Conservation (phyloP, 75 land plant genomes). For the Pseudotsuga menziesii region DNA sequence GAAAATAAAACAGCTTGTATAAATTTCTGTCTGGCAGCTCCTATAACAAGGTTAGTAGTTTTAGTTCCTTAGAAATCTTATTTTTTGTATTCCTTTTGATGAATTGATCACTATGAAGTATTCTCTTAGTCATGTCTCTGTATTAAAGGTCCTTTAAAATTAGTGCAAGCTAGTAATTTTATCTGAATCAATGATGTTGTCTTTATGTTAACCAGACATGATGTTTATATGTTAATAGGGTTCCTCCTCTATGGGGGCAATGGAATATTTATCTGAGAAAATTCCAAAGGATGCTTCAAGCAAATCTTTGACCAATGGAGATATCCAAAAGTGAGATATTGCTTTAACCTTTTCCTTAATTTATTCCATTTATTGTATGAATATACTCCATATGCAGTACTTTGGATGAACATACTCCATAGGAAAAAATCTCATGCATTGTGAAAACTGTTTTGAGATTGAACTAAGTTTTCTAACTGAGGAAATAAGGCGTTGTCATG, state of each 20-base stretch:
- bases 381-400: no score
- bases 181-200: not conserved
- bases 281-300: constrained; percentile 56
- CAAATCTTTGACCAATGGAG: constrained; percentile 51
- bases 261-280: constrained; percentile 73
- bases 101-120: no score
- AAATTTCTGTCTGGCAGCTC: constrained; percentile 52
- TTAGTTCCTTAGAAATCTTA: no score
- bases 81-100: no score
- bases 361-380: no score
- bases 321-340: constrained; percentile 12
- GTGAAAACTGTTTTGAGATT: no score
- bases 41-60: constrained; percentile 52
- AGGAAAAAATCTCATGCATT: no score
- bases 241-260: constrained; percentile 68
- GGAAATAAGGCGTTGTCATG: no score
- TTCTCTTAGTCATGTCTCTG: no score
- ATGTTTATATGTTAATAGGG: constrained; percentile 24
- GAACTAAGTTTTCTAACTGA: no score
- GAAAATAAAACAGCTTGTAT: constrained; percentile 64
- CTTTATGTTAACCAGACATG: constrained; percentile 1
- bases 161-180: not conserved
- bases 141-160: not conserved
- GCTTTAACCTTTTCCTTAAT: not conserved
- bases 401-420: no score